A percentile compares a stretch with the other conserved stretches of the same genome.
phyloP scores from a whole-genome alignment of 495 filamentous ascomycete species.

The Annulohypoxylon nitens region DNA sequence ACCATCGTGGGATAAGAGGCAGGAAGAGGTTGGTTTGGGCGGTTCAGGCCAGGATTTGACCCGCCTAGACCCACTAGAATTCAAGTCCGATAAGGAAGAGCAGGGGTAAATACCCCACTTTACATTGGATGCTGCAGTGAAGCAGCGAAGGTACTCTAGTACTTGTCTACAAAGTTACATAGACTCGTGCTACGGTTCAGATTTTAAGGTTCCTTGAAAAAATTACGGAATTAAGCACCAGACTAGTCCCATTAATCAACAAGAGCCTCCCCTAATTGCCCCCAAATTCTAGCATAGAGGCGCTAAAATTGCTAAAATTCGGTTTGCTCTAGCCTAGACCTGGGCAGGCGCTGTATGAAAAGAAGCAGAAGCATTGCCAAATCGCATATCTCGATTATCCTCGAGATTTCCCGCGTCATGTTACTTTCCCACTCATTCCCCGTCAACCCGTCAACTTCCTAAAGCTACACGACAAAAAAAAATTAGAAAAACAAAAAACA shows the following conservation, averaged over 20 bases:
- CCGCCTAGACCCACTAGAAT: conserved; percentile 30
- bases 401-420: conserved; percentile 35
- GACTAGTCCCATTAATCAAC: conserved; percentile 8
- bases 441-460: neutral
- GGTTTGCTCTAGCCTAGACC: conserved; percentile 1
- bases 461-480: conserved; percentile 15
- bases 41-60: conserved; percentile 15
- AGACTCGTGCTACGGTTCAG: conserved; percentile 5
- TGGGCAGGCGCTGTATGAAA: neutral
- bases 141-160: neutral
- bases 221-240: conserved; percentile 27
- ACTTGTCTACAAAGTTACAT: conserved; percentile 7
- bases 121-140: conserved; percentile 2
- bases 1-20: conserved; percentile 28
- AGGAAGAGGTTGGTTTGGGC: conserved; percentile 23
- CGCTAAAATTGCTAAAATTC: conserved; percentile 19
- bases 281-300: conserved; percentile 34
- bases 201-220: conserved; percentile 2
- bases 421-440: conserved; percentile 30
- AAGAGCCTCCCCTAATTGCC: conserved; percentile 14
- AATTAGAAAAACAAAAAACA: conserved; percentile 15
- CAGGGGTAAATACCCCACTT: conserved; percentile 17
- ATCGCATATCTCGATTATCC: conserved; percentile 43
- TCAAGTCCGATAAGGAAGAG: conserved; percentile 39
- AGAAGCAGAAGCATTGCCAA: conserved; percentile 40